Percentiles rank a stretch among this genome's conserved stretches.
Conservation (phyloP, 805 yeast species). For the Metschnikowia baotianmanensis region DNA sequence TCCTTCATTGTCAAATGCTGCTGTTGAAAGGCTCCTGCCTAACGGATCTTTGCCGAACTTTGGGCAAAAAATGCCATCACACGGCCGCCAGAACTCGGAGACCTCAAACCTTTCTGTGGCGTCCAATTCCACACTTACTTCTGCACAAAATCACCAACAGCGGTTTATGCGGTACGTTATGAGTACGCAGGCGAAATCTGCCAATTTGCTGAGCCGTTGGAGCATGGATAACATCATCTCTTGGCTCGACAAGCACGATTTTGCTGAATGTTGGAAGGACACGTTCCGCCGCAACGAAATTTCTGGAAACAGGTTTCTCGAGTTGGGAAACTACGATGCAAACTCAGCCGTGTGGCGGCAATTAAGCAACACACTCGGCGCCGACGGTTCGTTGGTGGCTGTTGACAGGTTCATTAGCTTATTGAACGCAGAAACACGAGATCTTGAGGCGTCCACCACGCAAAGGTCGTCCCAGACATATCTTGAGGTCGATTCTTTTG, state of each 20-base stretch:
- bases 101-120: constrained; percentile 33
- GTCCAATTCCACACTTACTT: constrained; percentile 31
- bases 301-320: constrained; percentile 61
- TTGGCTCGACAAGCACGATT: constrained; percentile 70
- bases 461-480: not conserved
- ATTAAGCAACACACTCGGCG: constrained; percentile 30
- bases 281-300: constrained; percentile 58
- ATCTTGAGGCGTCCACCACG: constrained; percentile 14
- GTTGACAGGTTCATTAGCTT: constrained; percentile 53
- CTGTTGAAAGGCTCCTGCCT: not conserved
- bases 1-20: constrained; percentile 7
- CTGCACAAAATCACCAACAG: constrained; percentile 30
- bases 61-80: constrained; percentile 11
- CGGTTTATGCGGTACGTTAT: constrained; percentile 43
- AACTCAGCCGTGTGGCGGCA: constrained; percentile 46
- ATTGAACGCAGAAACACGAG: constrained; percentile 28
- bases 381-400: constrained; percentile 50
- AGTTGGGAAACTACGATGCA: constrained; percentile 62
- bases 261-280: constrained; percentile 72
- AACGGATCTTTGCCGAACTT: not conserved
- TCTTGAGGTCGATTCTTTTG: constrained; percentile 4
- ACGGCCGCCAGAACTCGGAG: constrained; percentile 35
- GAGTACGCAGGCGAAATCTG: constrained; percentile 29
- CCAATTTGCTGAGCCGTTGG: constrained; percentile 52
- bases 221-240: constrained; percentile 57